These are phyloP conservation scores for Sanguinoderma infundibulare DNA, from an alignment of 1,284 basidiomycete genomes.

Conservation along the genomic window DNA sequence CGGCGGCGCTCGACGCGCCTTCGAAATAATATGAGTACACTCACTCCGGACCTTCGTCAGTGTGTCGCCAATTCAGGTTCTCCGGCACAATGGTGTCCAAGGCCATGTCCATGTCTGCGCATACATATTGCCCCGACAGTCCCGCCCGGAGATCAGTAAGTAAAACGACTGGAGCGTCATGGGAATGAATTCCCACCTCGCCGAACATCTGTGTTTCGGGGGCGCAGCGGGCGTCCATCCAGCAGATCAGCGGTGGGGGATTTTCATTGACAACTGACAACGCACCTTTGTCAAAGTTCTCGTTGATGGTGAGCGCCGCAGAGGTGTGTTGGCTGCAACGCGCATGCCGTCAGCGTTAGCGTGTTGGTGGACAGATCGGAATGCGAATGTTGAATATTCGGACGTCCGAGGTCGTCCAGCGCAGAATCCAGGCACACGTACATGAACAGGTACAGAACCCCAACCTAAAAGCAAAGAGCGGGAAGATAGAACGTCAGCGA, in stretches of 20 bases:
- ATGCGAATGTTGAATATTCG: not conserved
- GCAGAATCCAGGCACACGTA: slow-evolving; percentile 38
- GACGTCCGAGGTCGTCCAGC: too few relatives aligned
- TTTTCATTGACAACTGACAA: slow-evolving; percentile 30
- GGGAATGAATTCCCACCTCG: slow-evolving; percentile 42
- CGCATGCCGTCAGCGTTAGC: not conserved
- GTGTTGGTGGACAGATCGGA: too few relatives aligned
- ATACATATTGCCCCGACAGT: not conserved
- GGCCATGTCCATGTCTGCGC: slow-evolving; percentile 85
- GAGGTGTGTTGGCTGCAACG: slow-evolving; percentile 83
- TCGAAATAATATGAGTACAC: too few relatives aligned
- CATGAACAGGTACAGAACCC: slow-evolving; percentile 81
- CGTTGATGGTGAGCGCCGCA: slow-evolving; percentile 87
- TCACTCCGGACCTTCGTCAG: slow-evolving; percentile 90
- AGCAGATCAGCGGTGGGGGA: not conserved
- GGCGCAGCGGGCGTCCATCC: not conserved
- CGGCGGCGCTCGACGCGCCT: too few relatives aligned
- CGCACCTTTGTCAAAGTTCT: slow-evolving; percentile 76
- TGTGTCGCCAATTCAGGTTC: slow-evolving; percentile 84
- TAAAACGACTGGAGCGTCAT: slow-evolving; percentile 10
- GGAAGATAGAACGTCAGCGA: slow-evolving; percentile 7
- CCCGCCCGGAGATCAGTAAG: slow-evolving; percentile 15
- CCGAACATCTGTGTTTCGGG: slow-evolving; percentile 55
- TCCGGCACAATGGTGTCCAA: slow-evolving; percentile 91
- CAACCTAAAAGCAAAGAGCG: slow-evolving; percentile 48